Conservation (phyloP, 2,329 filamentous ascomycete genomes). For the Microcyclospora pomicola region DNA sequence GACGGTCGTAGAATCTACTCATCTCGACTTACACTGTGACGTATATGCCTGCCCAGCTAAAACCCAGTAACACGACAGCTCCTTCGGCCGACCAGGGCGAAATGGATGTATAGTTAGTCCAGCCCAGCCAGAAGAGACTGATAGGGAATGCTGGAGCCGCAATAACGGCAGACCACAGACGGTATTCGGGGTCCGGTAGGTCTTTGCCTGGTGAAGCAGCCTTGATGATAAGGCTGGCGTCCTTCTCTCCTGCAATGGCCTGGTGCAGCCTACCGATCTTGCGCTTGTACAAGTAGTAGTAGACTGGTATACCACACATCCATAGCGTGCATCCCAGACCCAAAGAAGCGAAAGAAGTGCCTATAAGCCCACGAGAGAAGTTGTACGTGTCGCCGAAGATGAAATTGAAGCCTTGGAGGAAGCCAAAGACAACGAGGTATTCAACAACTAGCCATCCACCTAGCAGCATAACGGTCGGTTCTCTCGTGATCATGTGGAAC, state of each 20-base stretch:
- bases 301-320: slow-evolving; percentile 5
- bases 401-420: slow-evolving; percentile 38
- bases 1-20: slow-evolving; percentile 33
- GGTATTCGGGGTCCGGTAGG: slow-evolving; percentile 5
- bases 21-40: slow-evolving; percentile 23
- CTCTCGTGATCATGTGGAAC: slow-evolving; percentile 11
- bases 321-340: slow-evolving; percentile 23
- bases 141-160: background rate
- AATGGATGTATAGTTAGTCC: background rate
- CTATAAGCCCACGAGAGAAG: slow-evolving; percentile 28
- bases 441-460: slow-evolving; percentile 37
- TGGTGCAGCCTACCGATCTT: slow-evolving; percentile 13
- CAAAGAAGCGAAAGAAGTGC: slow-evolving; percentile 33
- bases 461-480: slow-evolving; percentile 34
- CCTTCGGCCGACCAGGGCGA: background rate
- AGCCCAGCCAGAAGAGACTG: background rate
- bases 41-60: background rate
- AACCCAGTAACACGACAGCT: background rate
- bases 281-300: slow-evolving; percentile 8
- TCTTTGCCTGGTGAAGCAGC: slow-evolving; percentile 9
- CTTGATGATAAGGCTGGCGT: background rate
- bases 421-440: slow-evolving; percentile 43
- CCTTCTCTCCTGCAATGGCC: slow-evolving; percentile 4
- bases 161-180: background rate
- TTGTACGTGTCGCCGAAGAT: slow-evolving; percentile 34